phyloP scores from a whole-genome alignment of 1,284 basidiomycete species.

The Malassezia furfur region DNA sequence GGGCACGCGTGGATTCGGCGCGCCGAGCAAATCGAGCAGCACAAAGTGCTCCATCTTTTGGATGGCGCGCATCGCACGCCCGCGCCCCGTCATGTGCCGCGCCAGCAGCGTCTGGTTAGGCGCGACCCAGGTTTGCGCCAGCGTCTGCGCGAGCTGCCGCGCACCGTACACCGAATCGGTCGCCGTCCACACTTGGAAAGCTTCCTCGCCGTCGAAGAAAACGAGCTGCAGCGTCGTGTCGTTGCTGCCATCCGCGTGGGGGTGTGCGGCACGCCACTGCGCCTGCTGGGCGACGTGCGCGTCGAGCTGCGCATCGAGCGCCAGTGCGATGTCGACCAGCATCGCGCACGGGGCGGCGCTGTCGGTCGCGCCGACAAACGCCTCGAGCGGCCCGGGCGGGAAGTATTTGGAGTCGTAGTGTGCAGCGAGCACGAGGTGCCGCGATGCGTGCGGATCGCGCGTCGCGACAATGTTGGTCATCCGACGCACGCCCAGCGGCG shows the following conservation, averaged over 20 bases:
- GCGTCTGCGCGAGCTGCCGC: conserved; percentile 1
- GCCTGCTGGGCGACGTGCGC: background rate
- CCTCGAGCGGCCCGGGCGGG: conserved; percentile 59
- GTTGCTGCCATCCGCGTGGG: conserved; percentile 47
- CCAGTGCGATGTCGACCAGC: conserved; percentile 42
- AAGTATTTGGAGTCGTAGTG: conserved; percentile 96
- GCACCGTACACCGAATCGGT: conserved; percentile 85
- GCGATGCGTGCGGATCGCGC: conserved; percentile 69
- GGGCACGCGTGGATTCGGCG: conserved; percentile 27
- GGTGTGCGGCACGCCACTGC: background rate
- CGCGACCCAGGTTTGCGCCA: conserved; percentile 4
- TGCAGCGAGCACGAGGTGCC: conserved; percentile 76
- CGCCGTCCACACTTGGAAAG: conserved; percentile 78
- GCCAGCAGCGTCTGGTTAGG: background rate
- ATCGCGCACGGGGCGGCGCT: conserved; percentile 91
- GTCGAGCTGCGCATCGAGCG: conserved; percentile 31
- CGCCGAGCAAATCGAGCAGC: conserved; percentile 41
- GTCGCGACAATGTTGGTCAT: conserved; percentile 93
- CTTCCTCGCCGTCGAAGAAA: conserved; percentile 98
- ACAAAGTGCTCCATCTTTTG: conserved; percentile 42
- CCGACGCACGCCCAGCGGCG: conserved; percentile 68
- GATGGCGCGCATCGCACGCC: conserved; percentile 27
- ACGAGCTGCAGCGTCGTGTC: conserved; percentile 86
- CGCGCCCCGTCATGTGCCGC: background rate
- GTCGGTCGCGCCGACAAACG: conserved; percentile 90